These are phyloP conservation scores for Ilyonectria sp. DNA, from an alignment of 2,329 filamentous ascomycete genomes.

Conservation along the genomic window DNA sequence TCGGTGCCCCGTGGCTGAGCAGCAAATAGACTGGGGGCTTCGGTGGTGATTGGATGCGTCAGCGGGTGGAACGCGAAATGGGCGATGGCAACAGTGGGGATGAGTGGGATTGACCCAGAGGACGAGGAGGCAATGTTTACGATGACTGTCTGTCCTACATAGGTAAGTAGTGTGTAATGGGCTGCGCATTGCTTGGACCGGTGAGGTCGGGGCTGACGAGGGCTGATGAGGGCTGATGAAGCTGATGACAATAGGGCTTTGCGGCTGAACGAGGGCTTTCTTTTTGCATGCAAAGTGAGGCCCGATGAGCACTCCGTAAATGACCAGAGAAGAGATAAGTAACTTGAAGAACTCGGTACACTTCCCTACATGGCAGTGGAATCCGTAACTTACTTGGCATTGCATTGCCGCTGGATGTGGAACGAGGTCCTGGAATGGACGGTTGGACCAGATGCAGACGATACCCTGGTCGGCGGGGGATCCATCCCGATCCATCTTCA, in stretches of 20 bases:
- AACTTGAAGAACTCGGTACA: not conserved
- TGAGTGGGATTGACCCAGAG: not conserved
- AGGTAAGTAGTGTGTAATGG: not conserved
- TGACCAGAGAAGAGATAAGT: not conserved
- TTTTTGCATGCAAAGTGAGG: not conserved
- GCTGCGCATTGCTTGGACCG: not conserved
- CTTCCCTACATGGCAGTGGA: conserved; percentile 9
- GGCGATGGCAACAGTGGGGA: conserved; percentile 9
- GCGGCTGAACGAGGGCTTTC: not conserved
- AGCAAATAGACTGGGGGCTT: conserved; percentile 1
- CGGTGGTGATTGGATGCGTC: not conserved
- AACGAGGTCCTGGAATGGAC: conserved; percentile 34
- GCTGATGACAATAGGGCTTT: not conserved
- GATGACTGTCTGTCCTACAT: not conserved
- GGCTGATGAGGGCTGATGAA: not conserved
- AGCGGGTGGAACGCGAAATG: conserved; percentile 17
- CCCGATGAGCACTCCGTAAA: not conserved
- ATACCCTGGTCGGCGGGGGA: conserved; percentile 7
- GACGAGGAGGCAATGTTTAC: conserved; percentile 1
- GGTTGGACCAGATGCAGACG: conserved; percentile 4
- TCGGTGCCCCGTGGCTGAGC: conserved; percentile 24
- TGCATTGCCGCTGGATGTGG: conserved; percentile 5
- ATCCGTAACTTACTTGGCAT: conserved; percentile 20
- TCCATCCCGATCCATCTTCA: conserved; percentile 22
- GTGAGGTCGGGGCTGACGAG: not conserved